These are phyloP conservation scores for Colletotrichum scovillei DNA, from an alignment of 2,329 filamentous ascomycete species.

Conservation along the genomic window DNA sequence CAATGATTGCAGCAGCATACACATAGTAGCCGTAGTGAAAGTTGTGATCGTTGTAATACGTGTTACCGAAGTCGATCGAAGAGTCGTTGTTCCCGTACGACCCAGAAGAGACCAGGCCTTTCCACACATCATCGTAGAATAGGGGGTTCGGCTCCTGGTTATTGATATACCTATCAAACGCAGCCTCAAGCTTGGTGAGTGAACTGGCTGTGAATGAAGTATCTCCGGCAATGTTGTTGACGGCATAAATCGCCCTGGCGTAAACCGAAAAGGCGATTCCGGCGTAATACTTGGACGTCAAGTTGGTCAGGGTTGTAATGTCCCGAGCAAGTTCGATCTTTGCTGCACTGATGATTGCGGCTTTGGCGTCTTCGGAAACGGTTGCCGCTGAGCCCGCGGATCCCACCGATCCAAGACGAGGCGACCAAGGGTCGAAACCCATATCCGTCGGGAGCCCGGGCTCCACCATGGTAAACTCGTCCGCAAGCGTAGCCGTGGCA, in stretches of 20 bases:
- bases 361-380: slow-evolving; percentile 59
- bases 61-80: slow-evolving; percentile 83
- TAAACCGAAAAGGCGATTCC: slow-evolving; percentile 81
- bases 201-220: slow-evolving; percentile 61
- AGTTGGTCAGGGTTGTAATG: slow-evolving; percentile 71
- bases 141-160: slow-evolving; percentile 71
- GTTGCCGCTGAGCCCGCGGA: slow-evolving; percentile 47
- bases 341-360: slow-evolving; percentile 66
- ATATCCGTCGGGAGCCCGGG: slow-evolving; percentile 72
- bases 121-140: slow-evolving; percentile 71
- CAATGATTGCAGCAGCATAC: slow-evolving; percentile 81
- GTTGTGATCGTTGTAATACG: slow-evolving; percentile 75
- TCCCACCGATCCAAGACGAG: slow-evolving; percentile 68
- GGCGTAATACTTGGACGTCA: slow-evolving; percentile 85
- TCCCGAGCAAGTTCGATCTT: slow-evolving; percentile 74
- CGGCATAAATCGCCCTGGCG: slow-evolving; percentile 69
- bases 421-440: slow-evolving; percentile 60
- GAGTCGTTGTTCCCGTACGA: slow-evolving; percentile 72
- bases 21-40: slow-evolving; percentile 84
- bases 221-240: slow-evolving; percentile 68
- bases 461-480: slow-evolving; percentile 79
- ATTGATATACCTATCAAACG: slow-evolving; percentile 67
- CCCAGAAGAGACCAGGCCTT: slow-evolving; percentile 76
- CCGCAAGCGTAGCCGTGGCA: slow-evolving; percentile 74
- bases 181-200: slow-evolving; percentile 65